Evolutionary conservation across 1,284 basidiomycete genomes (phyloP).

Genomic region (Porodaedalea pini): DNA sequence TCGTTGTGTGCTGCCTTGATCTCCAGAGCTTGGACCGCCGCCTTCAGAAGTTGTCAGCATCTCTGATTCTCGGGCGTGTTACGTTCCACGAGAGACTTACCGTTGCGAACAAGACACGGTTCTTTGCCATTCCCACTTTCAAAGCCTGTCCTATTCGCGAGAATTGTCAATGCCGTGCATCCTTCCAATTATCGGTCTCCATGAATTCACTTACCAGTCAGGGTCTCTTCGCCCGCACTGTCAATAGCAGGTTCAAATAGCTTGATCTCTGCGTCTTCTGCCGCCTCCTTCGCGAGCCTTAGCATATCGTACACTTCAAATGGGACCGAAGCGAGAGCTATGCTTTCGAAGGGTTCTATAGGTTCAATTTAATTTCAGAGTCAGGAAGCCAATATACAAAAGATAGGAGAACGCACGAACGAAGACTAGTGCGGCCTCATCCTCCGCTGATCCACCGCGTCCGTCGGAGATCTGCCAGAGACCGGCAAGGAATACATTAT

Average conservation of each 20-base stretch:
- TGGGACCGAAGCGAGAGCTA: constrained; percentile 7
- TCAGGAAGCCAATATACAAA: not conserved
- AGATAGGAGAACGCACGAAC: constrained; percentile 8
- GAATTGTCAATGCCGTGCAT: not conserved
- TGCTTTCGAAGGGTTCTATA: constrained; percentile 11
- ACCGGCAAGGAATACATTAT: too few relatives aligned
- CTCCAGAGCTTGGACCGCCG: constrained; percentile 5
- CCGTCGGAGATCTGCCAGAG: constrained; percentile 22
- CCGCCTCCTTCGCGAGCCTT: constrained; percentile 3
- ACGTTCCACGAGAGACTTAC: not conserved
- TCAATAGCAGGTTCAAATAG: constrained; percentile 14
- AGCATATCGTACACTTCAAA: constrained; percentile 16
- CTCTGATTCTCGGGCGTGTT: not conserved
- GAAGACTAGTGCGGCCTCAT: constrained; percentile 14
- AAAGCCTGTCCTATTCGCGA: constrained; percentile 7
- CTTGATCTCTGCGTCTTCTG: constrained; percentile 18
- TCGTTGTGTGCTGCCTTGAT: constrained; percentile 14
- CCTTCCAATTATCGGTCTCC: too few relatives aligned
- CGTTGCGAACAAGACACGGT: constrained; percentile 15
- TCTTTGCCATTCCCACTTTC: constrained; percentile 15
- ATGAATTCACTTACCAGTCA: not conserved
- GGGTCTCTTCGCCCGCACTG: not conserved
- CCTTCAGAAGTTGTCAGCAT: not conserved
- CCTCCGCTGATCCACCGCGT: constrained; percentile 13
- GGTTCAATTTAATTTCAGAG: not conserved